Evolutionary conservation across 2,329 filamentous ascomycete genomes (phyloP), one percentile per base, ranked within the genome.

Genomic region (Fusarium veterinarium): DNA sequence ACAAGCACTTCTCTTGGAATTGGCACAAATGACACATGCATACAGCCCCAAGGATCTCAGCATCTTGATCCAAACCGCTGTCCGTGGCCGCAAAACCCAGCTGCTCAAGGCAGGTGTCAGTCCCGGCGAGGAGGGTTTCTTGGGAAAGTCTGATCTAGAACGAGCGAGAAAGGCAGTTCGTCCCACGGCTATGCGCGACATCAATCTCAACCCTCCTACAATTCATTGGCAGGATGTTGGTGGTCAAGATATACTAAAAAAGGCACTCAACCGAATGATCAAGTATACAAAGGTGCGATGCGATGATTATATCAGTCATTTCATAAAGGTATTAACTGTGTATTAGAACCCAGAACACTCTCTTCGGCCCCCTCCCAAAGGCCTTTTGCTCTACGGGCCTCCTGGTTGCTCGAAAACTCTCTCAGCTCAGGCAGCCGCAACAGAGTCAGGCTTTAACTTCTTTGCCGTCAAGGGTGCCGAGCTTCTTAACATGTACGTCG

Each of bases 331-430:
- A 48, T 69, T 76, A 55, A 79, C 37, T 12, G 41, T 14, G 51
- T 23, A 35, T 30, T 19, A 77, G 77, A 70, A 79, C 58, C 79
- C 81, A 8, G 81, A 82, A 31, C 76, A 79, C 59, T 80, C 84
- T 65, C 83, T 86, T 53, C 83, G 81, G 30, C 87, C 87, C 37
- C 90, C 91, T 1, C 91, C 92, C 62, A 97, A 95, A 78, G 95
- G 95, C 1, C 89, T 97, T 20, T 87, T 98, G 11, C 88, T 98
- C 6, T 98, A 97, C 80, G 95, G 95, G 0, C 95, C 95, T 0
- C 95, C 95, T 0, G 95, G 95, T 7, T 98, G 95, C 83, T 97
- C 95, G 72, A 98, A 98, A 83, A 98, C 95, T 0, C 89, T 98
- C 80, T 94, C 91, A 0, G 95, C 95, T 0, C 95, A 97, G 80